A percentile compares a stretch with the other conserved stretches of the same genome.
phyloP scores from a whole-genome alignment of 495 filamentous ascomycete species.

The Sphaerosporella brunnea region DNA sequence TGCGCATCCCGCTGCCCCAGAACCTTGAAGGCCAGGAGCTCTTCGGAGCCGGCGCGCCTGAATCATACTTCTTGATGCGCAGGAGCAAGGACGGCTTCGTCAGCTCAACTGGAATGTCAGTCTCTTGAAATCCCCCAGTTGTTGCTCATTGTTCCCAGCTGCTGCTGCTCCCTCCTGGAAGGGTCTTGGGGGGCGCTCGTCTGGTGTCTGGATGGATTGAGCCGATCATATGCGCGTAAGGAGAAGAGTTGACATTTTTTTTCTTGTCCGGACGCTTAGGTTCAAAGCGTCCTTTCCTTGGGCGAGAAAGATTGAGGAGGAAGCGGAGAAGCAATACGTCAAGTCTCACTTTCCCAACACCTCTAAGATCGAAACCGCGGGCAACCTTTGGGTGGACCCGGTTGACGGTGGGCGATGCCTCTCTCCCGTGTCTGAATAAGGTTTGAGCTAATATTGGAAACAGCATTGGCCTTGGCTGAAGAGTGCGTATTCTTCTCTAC shows the following conservation, averaged over 20 bases:
- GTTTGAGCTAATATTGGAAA: slow-evolving; percentile 9
- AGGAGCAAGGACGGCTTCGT: slow-evolving; percentile 87
- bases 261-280: slow-evolving; percentile 13
- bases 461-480: slow-evolving; percentile 65
- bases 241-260: slow-evolving; percentile 12
- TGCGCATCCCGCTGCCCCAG: slow-evolving; percentile 76
- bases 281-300: slow-evolving; percentile 98
- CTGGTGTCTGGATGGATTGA: not conserved
- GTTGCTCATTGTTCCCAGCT: not conserved
- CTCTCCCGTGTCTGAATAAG: slow-evolving; percentile 1
- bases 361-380: slow-evolving; percentile 78
- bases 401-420: slow-evolving; percentile 42
- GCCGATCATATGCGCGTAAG: not conserved
- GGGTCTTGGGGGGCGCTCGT: not conserved
- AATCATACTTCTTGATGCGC: slow-evolving; percentile 94
- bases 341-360: slow-evolving; percentile 54
- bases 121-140: slow-evolving; percentile 7
- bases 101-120: slow-evolving; percentile 80
- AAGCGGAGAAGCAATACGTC: slow-evolving; percentile 67
- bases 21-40: slow-evolving; percentile 76
- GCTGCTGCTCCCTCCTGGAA: not conserved
- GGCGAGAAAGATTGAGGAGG: slow-evolving; percentile 68
- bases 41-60: slow-evolving; percentile 59
- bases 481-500: slow-evolving; percentile 38
- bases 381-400: slow-evolving; percentile 90